These are phyloP conservation scores for Cubamyces sp. DNA, from an alignment of 768 basidiomycete genomes.

Conservation along the genomic window DNA sequence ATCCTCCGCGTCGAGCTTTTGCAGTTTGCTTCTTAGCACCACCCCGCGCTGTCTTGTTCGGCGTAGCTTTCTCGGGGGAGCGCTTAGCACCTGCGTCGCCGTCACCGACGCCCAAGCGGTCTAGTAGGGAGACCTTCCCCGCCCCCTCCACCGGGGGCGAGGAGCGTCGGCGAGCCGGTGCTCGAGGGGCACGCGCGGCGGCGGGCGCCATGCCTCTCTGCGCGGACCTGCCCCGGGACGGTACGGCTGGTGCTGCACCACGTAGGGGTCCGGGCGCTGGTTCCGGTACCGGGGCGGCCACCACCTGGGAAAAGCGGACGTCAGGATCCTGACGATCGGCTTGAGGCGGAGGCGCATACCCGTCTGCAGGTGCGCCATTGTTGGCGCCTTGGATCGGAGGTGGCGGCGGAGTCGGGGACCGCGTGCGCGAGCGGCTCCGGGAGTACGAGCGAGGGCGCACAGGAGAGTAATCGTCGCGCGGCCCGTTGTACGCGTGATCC, in stretches of 20 bases:
- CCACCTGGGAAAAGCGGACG: constrained; percentile 15
- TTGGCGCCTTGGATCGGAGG: neutral
- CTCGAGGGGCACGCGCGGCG: constrained; percentile 10
- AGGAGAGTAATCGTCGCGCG: neutral
- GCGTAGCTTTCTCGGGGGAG: neutral
- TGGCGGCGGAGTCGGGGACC: neutral
- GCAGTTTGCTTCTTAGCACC: neutral
- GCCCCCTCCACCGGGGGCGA: neutral
- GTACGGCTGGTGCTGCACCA: neutral
- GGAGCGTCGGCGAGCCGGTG: constrained; percentile 10
- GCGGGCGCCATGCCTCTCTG: neutral
- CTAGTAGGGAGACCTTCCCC: constrained; percentile 9
- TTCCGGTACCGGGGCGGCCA: neutral
- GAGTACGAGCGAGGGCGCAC: neutral
- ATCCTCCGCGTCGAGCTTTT: neutral
- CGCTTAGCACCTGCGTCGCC: neutral
- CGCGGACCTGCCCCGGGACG: neutral
- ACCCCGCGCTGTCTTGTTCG: neutral
- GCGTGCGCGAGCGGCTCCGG: neutral
- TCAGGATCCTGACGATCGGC: constrained; percentile 13
- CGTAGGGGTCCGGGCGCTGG: neutral
- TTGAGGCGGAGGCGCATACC: constrained; percentile 16
- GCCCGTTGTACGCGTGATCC: neutral
- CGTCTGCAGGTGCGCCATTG: neutral
- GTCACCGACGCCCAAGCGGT: neutral